Percentiles rank a stretch among this genome's conserved stretches.
Conservation (phyloP, 176 grass and related monocot genomes). For the Hordeum marinum region DNA sequence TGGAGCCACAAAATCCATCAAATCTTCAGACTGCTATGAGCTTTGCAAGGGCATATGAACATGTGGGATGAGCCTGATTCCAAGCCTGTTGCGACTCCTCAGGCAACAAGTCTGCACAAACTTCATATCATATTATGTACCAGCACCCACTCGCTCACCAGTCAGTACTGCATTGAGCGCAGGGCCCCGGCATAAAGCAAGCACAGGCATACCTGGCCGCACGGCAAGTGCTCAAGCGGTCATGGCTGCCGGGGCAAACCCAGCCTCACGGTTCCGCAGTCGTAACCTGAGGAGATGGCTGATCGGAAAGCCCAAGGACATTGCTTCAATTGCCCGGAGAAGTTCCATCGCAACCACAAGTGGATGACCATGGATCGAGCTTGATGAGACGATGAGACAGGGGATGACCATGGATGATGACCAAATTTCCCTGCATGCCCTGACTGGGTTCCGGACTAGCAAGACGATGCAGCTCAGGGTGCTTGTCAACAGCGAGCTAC, state of each 20-base stretch:
- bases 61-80: not conserved
- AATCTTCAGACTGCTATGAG: not conserved
- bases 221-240: not conserved
- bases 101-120: not conserved
- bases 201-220: not conserved
- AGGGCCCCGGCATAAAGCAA: not conserved
- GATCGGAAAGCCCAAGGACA: not conserved
- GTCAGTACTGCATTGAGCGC: not conserved
- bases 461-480: not conserved
- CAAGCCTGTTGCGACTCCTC: not conserved
- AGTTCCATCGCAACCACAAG: not conserved
- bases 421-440: not conserved
- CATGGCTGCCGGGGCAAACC: not conserved
- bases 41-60: not conserved
- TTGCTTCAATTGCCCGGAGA: not conserved
- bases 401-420: not conserved
- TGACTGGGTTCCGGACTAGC: not conserved
- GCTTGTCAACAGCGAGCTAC: not conserved
- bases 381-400: not conserved
- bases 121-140: not conserved
- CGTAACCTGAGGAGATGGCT: not conserved
- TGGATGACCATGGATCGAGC: not conserved
- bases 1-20: not conserved
- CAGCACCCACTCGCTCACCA: no score
- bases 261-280: not conserved